Percentiles rank a stretch among this genome's conserved stretches.
These are phyloP conservation scores for Poa pratensis DNA, from an alignment of 176 grass and related monocot genomes.

Conservation along the genomic window DNA sequence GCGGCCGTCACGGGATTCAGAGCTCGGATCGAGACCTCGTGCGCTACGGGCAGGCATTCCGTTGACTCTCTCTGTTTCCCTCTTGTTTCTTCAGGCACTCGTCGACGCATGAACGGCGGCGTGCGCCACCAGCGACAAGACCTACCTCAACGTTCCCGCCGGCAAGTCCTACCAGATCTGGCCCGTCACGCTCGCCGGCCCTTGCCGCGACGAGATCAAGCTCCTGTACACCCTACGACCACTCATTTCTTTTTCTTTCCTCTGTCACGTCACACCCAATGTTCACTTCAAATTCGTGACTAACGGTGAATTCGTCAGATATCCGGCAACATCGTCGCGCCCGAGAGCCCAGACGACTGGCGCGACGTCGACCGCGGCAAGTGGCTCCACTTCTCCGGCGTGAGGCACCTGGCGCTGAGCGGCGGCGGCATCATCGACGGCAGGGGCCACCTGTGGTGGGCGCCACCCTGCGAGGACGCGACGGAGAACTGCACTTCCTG, in stretches of 20 bases:
- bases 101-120: constrained; percentile 57
- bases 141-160: constrained; percentile 56
- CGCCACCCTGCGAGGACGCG: constrained; percentile 35
- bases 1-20: not conserved
- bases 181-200: constrained; percentile 55
- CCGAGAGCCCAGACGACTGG: constrained; percentile 60
- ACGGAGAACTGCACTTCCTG: constrained; percentile 12
- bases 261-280: not conserved
- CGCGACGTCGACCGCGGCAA: not conserved
- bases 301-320: constrained; percentile 29
- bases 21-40: not conserved
- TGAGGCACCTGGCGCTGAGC: constrained; percentile 43
- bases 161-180: constrained; percentile 60
- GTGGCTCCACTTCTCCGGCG: constrained; percentile 60
- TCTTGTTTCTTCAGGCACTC: constrained; percentile 49
- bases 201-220: constrained; percentile 58
- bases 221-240: constrained; percentile 3
- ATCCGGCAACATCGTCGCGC: constrained; percentile 54
- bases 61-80: not conserved
- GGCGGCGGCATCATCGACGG: constrained; percentile 74
- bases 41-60: not conserved
- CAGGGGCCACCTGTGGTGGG: constrained; percentile 73
- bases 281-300: too few relatives aligned
- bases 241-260: too few relatives aligned
- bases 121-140: constrained; percentile 39